Percentiles rank a stretch among this genome's conserved stretches.
These are phyloP conservation scores for Odonthalia washingtoniensis DNA, from an alignment of 31 red algal genomes.

Conservation along the genomic window DNA sequence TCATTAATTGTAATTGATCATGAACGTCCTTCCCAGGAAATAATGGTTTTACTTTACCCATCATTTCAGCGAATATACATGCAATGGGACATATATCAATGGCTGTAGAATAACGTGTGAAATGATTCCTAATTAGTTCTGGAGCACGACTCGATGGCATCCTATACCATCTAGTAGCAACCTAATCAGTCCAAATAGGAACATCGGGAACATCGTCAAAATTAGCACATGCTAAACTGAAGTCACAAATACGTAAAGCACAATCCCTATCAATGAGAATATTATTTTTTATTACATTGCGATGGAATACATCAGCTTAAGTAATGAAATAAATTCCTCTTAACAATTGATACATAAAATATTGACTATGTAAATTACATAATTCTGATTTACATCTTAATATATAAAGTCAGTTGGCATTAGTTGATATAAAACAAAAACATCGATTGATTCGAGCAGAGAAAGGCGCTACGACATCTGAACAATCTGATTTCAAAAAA, in stretches of 20 bases:
- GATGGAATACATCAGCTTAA: slow-evolving; percentile 72
- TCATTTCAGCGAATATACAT: slow-evolving; percentile 93
- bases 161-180: slow-evolving; percentile 79
- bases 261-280: slow-evolving; percentile 80
- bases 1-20: slow-evolving; percentile 91
- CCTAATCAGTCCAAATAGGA: slow-evolving; percentile 90
- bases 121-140: slow-evolving; percentile 86
- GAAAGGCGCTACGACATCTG: too few relatives aligned
- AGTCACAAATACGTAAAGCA: slow-evolving; percentile 85
- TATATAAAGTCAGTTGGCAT: slow-evolving; percentile 67
- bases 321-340: slow-evolving; percentile 76
- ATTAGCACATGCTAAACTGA: slow-evolving; percentile 79
- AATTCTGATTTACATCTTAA: slow-evolving; percentile 53
- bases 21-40: slow-evolving; percentile 83
- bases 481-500: too few relatives aligned
- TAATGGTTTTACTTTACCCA: slow-evolving; percentile 63
- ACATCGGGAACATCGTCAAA: slow-evolving; percentile 66
- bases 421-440: slow-evolving; percentile 88
- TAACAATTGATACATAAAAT: slow-evolving; percentile 90
- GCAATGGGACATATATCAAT: slow-evolving; percentile 90
- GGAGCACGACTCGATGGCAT: too few relatives aligned
- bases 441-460: too few relatives aligned
- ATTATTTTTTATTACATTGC: slow-evolving; percentile 87
- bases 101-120: slow-evolving; percentile 84
- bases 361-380: slow-evolving; percentile 61